phyloP scores from a whole-genome alignment of 441 rosid genomes.

The Lepidium campestre region DNA sequence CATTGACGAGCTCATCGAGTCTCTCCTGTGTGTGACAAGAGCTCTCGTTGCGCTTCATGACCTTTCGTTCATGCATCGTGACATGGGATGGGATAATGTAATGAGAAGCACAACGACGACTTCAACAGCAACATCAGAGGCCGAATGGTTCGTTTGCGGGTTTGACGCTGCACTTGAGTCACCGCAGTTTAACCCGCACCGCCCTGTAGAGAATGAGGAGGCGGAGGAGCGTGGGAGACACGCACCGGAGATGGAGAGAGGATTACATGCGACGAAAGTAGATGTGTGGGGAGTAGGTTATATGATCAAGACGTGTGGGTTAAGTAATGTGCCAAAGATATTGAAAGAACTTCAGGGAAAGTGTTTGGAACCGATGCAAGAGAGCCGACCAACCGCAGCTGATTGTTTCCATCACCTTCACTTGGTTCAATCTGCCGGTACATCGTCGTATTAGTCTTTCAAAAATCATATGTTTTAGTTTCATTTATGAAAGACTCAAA shows the following conservation, averaged over 20 bases:
- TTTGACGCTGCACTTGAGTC: constrained; percentile 72
- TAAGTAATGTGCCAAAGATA: constrained; percentile 59
- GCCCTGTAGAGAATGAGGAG: neutral
- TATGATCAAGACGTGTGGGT: constrained; percentile 71
- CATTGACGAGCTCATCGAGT: constrained; percentile 69
- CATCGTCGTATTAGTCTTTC: constrained; percentile 32
- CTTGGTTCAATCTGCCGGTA: constrained; percentile 67
- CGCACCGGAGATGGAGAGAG: constrained; percentile 92
- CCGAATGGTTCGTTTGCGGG: constrained; percentile 80
- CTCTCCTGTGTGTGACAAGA: constrained; percentile 80
- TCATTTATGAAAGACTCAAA: neutral
- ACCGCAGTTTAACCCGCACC: constrained; percentile 73
- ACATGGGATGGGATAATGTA: constrained; percentile 86
- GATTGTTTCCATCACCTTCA: constrained; percentile 90
- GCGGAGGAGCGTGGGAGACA: constrained; percentile 52
- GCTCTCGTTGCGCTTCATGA: constrained; percentile 87
- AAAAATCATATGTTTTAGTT: neutral
- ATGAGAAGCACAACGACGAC: constrained; percentile 36
- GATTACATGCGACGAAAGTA: constrained; percentile 85
- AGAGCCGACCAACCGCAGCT: constrained; percentile 87
- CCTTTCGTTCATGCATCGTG: constrained; percentile 89
- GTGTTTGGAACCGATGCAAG: constrained; percentile 86
- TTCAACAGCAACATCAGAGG: too few species aligned
- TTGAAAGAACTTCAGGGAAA: constrained; percentile 72
- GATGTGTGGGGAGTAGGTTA: constrained; percentile 95